Base-by-base conservation (phyloP, 2,329 filamentous ascomycete species). In the Pseudogymnoascus sp. region DNA sequence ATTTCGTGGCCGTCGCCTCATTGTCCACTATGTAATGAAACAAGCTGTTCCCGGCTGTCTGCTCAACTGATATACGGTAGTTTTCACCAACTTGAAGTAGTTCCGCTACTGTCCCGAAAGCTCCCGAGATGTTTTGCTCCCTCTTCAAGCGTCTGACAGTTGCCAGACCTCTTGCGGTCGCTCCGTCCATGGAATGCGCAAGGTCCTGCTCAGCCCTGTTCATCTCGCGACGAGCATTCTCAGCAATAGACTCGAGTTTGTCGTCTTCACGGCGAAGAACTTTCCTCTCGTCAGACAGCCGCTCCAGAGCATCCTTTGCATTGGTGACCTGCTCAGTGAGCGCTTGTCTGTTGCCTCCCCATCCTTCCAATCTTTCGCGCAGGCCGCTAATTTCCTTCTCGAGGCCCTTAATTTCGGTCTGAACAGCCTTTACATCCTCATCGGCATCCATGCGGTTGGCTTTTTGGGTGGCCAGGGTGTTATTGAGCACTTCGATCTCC, bases 1-100 rank as follows among this genome's bases (percentile, higher is more conserved):
- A 84, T 68, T 86, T 85, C 1, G 90, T 91, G 0, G 93, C 92
- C 0, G 93, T 97, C 42, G 89, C 86, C 65, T 96, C 91, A 60
- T 89, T 93, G 74, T 99, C 93, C 46, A 97, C 93, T 10, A 99
- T 87, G 68, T 96, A 96, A 75, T 99, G 91, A 77, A 99, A 99
- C 7, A 99, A 81, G 73, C 91, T 96, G 67, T 88, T 88, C 17
- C 95, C 95, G 2, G 93, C 95, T 61, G 93, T 95, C 69, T 96
- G 91, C 76, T 99, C 95, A 9, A 96, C 89, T 1, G 95, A 91
- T 10, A 93, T 86, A 65, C 92, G 87, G 76, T 96, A 97, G 62
- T 86, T 84, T 62, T 96, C 91, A 64, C 82, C 85, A 59, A 96
- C 91, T 62, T 92, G 86, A 70, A 97, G 86, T n/a, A 99, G 83